phyloP scores from a whole-genome alignment of 2,329 filamentous ascomycete species.

The Geosmithia morbida region DNA sequence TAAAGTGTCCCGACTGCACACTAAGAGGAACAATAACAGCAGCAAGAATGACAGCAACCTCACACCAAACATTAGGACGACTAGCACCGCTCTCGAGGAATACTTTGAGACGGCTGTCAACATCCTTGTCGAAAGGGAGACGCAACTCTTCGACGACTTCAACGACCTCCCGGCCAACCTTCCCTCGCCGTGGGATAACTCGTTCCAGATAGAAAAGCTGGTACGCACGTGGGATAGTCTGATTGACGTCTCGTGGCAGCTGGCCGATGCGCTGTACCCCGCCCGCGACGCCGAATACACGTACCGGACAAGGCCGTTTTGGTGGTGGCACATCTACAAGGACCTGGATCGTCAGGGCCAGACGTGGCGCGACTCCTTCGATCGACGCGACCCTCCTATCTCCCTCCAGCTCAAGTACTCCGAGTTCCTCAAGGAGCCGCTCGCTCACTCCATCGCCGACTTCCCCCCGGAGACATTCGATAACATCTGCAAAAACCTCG shows the following conservation, averaged over 20 bases:
- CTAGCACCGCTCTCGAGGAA: neutral
- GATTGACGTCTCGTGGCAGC: conserved; percentile 20
- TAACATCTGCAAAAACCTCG: conserved; percentile 12
- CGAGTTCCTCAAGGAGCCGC: conserved; percentile 15
- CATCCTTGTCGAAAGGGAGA: neutral
- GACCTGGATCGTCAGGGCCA: conserved; percentile 15
- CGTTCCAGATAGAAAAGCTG: conserved; percentile 6
- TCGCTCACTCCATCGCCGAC: conserved; percentile 19
- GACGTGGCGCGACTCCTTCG: conserved; percentile 14
- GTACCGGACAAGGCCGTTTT: conserved; percentile 20
- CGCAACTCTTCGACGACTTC: neutral
- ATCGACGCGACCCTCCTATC: conserved; percentile 11
- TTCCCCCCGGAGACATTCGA: conserved; percentile 17
- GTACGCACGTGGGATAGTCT: conserved; percentile 17
- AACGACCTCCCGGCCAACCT: neutral
- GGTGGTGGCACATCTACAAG: conserved; percentile 24
- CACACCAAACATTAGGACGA: neutral
- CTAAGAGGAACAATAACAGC: neutral
- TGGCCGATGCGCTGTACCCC: conserved; percentile 18
- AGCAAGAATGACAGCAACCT: neutral
- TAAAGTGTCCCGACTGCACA: conserved; percentile 1
- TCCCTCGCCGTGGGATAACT: conserved; percentile 1
- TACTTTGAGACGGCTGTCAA: conserved; percentile 2
- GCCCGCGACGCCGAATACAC: conserved; percentile 16
- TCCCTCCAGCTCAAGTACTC: conserved; percentile 14